Conservation (phyloP, 1,284 basidiomycete species). For the Apiotrichum laibachii region DNA sequence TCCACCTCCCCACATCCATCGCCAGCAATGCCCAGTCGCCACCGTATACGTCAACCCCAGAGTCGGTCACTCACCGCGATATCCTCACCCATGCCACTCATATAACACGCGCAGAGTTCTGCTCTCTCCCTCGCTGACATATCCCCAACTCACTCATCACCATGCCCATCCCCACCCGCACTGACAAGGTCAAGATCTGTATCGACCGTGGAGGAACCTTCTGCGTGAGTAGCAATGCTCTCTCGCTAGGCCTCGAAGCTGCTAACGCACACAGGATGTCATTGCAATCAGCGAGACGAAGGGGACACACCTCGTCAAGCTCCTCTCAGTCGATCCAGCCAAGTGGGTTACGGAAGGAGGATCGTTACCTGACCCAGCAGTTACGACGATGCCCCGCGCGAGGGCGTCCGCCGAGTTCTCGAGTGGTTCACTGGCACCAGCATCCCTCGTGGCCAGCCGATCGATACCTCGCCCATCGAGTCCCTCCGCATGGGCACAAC, state of each 20-base stretch:
- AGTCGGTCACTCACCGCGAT: no score
- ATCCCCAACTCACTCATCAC: not conserved
- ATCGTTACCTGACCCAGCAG: not conserved
- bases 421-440: constrained; percentile 57
- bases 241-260: constrained; percentile 18
- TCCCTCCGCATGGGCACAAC: constrained; percentile 50
- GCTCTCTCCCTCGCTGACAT: no score
- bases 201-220: constrained; percentile 47
- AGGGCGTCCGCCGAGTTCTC: constrained; percentile 72
- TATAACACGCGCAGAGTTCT: no score
- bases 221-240: constrained; percentile 35
- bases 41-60: no score
- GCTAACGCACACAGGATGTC: constrained; percentile 24
- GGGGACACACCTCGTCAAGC: constrained; percentile 48
- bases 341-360: constrained; percentile 55
- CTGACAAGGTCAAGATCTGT: no score
- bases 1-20: no score
- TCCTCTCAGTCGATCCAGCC: constrained; percentile 76
- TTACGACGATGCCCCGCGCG: constrained; percentile 87
- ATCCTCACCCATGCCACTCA: no score
- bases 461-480: constrained; percentile 49
- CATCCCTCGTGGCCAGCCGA: constrained; percentile 64
- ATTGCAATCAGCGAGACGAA: constrained; percentile 27
- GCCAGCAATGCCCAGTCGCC: no score
- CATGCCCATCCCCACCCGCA: no score